Conservation (phyloP, 2,329 filamentous ascomycete species). For the Aphanocladium album region DNA sequence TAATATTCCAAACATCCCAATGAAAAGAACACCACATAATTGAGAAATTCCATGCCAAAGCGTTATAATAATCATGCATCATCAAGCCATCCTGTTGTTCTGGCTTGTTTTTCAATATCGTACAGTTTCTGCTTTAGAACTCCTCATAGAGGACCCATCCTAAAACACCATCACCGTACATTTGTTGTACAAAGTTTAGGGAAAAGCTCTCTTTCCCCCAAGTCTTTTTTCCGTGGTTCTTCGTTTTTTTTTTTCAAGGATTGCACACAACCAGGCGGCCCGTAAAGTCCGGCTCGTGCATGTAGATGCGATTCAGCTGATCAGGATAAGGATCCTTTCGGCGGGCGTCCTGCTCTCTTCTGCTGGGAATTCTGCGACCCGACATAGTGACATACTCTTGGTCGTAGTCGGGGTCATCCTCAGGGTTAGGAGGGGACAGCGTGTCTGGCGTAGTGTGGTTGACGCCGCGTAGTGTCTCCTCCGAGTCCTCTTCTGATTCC, state of each 20-base stretch:
- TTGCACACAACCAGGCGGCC: not conserved
- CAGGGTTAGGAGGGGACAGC: not conserved
- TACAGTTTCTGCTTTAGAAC: not conserved
- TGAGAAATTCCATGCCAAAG: not conserved
- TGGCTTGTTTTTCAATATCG: not conserved
- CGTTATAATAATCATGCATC: not conserved
- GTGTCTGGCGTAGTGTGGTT: not conserved
- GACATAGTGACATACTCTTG: not conserved
- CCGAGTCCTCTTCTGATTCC: not conserved
- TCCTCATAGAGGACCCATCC: not conserved
- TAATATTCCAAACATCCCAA: too few species aligned
- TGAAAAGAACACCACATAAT: too few species aligned
- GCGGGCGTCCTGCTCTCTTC: not conserved
- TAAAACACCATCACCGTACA: not conserved
- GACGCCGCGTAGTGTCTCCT: not conserved
- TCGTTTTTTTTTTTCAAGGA: not conserved
- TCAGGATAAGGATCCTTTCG: not conserved
- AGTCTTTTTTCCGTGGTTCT: not conserved
- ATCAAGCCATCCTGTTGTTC: not conserved
- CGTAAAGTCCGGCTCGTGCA: not conserved
- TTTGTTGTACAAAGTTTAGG: not conserved
- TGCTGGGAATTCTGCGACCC: not conserved
- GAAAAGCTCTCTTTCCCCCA: not conserved
- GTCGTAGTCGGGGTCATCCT: not conserved
- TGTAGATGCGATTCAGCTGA: not conserved